Percentiles rank a stretch among this genome's conserved stretches.
phyloP scores from a whole-genome alignment of 257 asterid species.

The Solanum habrochaites region DNA sequence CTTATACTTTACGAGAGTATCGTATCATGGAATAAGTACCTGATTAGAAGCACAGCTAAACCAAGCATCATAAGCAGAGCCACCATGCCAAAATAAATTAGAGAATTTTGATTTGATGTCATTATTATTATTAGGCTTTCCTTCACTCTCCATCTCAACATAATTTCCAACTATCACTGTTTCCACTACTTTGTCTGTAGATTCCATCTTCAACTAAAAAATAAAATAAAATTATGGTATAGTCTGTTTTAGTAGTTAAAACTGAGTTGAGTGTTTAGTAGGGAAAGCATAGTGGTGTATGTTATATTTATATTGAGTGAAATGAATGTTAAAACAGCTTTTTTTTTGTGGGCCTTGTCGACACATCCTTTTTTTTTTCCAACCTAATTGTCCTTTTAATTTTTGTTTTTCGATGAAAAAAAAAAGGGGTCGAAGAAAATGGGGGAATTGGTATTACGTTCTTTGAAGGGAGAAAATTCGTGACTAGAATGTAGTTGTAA shows the following conservation, averaged over 20 bases:
- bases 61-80: conserved; percentile 95
- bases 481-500: not conserved
- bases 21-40: conserved; percentile 8
- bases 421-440: not conserved
- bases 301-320: not conserved
- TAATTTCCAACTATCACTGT: conserved; percentile 54
- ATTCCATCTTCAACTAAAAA: conserved; percentile 14
- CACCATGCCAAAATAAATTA: conserved; percentile 80
- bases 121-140: conserved; percentile 16
- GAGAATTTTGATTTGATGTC: conserved; percentile 45
- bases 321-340: not conserved
- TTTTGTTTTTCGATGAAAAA: not conserved
- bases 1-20: not conserved
- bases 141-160: conserved; percentile 68
- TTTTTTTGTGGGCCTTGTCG: not conserved
- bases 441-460: not conserved
- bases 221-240: not conserved
- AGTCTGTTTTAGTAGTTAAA: not conserved
- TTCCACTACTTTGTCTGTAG: conserved; percentile 67
- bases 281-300: not conserved
- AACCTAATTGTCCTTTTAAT: not conserved
- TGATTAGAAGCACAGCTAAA: conserved; percentile 91
- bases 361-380: not conserved
- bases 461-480: not conserved
- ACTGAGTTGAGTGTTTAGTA: not conserved